Percentiles rank a stretch among this genome's conserved stretches.
Evolutionary conservation across 768 basidiomycete species (phyloP).

Genomic region (Phylloporus arenicola): DNA sequence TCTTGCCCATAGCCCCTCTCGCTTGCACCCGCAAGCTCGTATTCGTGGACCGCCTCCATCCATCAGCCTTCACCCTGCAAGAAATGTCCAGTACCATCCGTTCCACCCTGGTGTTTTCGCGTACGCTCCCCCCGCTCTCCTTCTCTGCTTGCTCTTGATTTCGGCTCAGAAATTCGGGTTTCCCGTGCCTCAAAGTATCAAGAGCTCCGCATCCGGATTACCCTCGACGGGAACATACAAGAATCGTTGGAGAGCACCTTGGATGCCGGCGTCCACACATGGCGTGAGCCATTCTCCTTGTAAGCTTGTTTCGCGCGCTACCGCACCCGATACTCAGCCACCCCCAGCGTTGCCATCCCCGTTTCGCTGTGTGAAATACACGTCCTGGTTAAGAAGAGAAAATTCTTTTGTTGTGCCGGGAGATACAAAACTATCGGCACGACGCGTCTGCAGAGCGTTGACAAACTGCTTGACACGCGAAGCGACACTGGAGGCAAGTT

Average conservation of each 20-base stretch:
- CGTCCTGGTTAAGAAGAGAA: constrained; percentile 23
- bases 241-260: constrained; percentile 26
- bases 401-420: constrained; percentile 25
- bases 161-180: constrained; percentile 18
- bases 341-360: constrained; percentile 13
- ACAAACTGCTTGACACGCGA: constrained; percentile 25
- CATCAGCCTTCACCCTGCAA: constrained; percentile 6
- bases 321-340: constrained; percentile 7
- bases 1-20: constrained; percentile 31
- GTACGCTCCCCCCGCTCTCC: constrained; percentile 9
- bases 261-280: constrained; percentile 22
- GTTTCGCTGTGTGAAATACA: constrained; percentile 27
- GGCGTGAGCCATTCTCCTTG: constrained; percentile 29
- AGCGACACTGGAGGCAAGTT: constrained; percentile 23
- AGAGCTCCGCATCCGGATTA: constrained; percentile 23
- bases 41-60: constrained; percentile 16
- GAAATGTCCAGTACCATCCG: constrained; percentile 15
- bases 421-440: constrained; percentile 25
- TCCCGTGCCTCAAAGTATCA: constrained; percentile 19
- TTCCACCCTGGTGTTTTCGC: constrained; percentile 23
- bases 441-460: constrained; percentile 23
- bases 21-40: constrained; percentile 22
- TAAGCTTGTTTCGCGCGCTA: constrained; percentile 6
- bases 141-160: neutral
- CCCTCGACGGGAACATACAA: constrained; percentile 26